Percentiles rank a stretch among this genome's conserved stretches.
Conservation (phyloP, 139 green algal genomes). For the Closterium sp. region DNA sequence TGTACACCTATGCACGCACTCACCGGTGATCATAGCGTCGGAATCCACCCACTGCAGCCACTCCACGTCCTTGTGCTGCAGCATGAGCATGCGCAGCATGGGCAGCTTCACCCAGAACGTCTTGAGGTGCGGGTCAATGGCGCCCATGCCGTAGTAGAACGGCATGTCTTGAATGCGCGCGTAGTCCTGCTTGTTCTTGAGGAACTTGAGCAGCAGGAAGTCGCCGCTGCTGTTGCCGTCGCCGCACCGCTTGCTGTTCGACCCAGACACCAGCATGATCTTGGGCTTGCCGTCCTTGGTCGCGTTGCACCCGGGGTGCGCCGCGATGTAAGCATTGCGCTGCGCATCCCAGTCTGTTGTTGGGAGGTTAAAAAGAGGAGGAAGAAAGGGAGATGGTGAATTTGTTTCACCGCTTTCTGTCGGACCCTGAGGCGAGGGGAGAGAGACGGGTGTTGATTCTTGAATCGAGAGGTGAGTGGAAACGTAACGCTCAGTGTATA, state of each 20-base stretch:
- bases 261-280: constrained; percentile 28
- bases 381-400: too few species aligned
- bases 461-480: too few species aligned
- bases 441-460: too few species aligned
- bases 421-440: too few species aligned
- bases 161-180: constrained; percentile 20
- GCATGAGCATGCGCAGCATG: constrained; percentile 27
- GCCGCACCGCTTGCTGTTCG: constrained; percentile 25
- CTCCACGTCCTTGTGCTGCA: constrained; percentile 35
- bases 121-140: constrained; percentile 16
- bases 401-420: too few species aligned
- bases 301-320: constrained; percentile 27
- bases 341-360: constrained; percentile 28
- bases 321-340: constrained; percentile 1
- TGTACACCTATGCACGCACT: neutral
- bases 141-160: constrained; percentile 38
- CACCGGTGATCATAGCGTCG: constrained; percentile 44
- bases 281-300: neutral
- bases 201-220: constrained; percentile 8
- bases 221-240: constrained; percentile 18
- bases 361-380: neutral
- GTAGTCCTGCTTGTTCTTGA: constrained; percentile 49
- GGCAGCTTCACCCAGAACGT: constrained; percentile 44
- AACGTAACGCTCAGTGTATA: too few species aligned
- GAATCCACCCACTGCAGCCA: constrained; percentile 47